Conservation (phyloP, 805 yeast genomes). For the Hemisphaericaspora nanyangensis region DNA sequence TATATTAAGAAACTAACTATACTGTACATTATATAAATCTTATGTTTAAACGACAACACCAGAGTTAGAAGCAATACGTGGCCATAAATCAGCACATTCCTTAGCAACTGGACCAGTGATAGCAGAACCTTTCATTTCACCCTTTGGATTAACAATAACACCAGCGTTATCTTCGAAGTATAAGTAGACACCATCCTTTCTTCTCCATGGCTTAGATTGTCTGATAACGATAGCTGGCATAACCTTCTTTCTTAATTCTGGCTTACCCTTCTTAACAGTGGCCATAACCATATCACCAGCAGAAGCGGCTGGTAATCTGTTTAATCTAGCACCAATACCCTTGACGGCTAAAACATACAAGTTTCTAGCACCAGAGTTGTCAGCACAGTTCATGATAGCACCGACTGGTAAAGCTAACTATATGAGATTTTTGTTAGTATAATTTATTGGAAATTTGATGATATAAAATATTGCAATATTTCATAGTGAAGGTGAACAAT, state of each 20-base stretch:
- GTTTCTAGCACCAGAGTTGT: constrained; percentile 99
- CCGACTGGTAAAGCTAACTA: constrained; percentile 99
- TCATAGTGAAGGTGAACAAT: neutral
- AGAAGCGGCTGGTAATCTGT: constrained; percentile 99
- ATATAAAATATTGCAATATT: too few species aligned
- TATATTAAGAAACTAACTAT: constrained; percentile 1
- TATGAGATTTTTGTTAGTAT: constrained; percentile 17
- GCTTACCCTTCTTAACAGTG: constrained; percentile 99
- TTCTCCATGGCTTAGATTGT: constrained; percentile 99
- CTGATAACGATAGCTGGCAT: constrained; percentile 99
- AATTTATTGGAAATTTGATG: constrained; percentile 15
- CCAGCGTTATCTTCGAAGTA: constrained; percentile 99
- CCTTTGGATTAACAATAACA: constrained; percentile 99
- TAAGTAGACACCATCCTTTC: constrained; percentile 99
- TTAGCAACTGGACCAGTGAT: constrained; percentile 99
- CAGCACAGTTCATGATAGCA: constrained; percentile 99
- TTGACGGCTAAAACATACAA: constrained; percentile 97
- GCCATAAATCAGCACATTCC: constrained; percentile 99
- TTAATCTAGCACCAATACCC: constrained; percentile 99
- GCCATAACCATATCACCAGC: constrained; percentile 99
- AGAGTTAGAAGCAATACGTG: constrained; percentile 99
- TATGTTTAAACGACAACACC: constrained; percentile 94
- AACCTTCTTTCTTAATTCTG: constrained; percentile 99
- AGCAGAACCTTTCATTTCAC: constrained; percentile 99
- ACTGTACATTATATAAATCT: constrained; percentile 10